Base-by-base conservation (phyloP, 306 rosid genomes). In the Cicer judaicum region DNA sequence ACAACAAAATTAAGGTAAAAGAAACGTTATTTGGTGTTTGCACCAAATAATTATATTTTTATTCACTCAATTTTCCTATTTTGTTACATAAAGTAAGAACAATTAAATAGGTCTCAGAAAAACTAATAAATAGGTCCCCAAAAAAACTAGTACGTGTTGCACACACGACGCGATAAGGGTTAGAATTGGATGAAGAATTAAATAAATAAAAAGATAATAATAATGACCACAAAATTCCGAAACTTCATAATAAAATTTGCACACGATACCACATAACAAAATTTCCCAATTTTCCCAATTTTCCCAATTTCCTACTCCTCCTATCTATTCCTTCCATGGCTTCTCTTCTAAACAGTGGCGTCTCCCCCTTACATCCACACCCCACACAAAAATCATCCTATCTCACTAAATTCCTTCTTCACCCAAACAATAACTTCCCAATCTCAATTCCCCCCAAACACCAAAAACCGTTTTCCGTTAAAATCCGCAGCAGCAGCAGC, bases 401-500 rank as follows among this genome's bases (percentile, higher is more conserved):
- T 3, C 78, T 83, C 13, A 11, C 70, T 0, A 92, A 84, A 74
- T 78, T 62, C 19, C 46, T 79, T 2, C 53, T 11, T 59, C 49
- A 2, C 53, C 78, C 79, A 5, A 88, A 82, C 38, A 78, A 12
- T 74, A n/a, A 8, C n/a, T 10, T 12, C 60, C 72, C 83, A 46
- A 78, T 80, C 56, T 64, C 65, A 36, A 1, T 68, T 21, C 24
- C 4, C 10, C 47, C 84, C 57, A n/a, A 78, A 74, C 52, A 2
- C 64, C 79, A 62, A 15, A 68, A 14, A 36, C 76, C 70, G 42
- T 14, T 54, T 16, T 2, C 43, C 78, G 10, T 87, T 21, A 85
- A 72, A 70, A 82, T 87, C 24, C 91, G 89, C 49, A 88, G 92
- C 40, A 88, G 93, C 49, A 88, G 89, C 49, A 88, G 92, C 40